phyloP scores from a whole-genome alignment of 495 filamentous ascomycete genomes.

The Lindgomyces ingoldianus region DNA sequence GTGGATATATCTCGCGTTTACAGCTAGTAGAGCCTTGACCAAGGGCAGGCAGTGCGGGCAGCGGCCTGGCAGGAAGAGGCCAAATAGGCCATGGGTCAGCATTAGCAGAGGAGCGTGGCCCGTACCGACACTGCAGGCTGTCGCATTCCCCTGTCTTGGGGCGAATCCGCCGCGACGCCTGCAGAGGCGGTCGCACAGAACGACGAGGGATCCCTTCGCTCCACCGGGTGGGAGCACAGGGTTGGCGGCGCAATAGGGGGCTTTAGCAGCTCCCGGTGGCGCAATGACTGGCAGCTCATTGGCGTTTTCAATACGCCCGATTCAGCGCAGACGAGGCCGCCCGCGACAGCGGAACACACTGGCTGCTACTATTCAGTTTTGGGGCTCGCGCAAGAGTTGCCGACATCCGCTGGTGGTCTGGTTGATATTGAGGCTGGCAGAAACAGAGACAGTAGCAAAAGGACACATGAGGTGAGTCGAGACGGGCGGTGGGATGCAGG shows the following conservation, averaged over 20 bases:
- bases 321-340: not conserved
- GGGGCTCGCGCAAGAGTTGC: too few relatives aligned
- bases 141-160: not conserved
- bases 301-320: slow-evolving; percentile 1
- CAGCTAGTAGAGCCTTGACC: not conserved
- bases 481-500: not conserved
- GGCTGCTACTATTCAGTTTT: not conserved
- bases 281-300: not conserved
- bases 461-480: too few relatives aligned
- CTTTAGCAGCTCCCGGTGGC: not conserved
- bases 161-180: slow-evolving; percentile 6
- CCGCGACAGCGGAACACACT: not conserved
- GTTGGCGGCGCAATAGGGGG: not conserved
- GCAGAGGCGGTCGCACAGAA: slow-evolving; percentile 1
- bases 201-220: too few relatives aligned
- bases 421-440: not conserved
- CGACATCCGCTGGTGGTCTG: too few relatives aligned
- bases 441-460: not conserved
- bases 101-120: not conserved
- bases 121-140: slow-evolving; percentile 3
- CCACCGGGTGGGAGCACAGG: too few relatives aligned
- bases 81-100: not conserved
- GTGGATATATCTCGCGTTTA: slow-evolving; percentile 4
- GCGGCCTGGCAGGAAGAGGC: not conserved
- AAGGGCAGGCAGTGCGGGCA: not conserved